These are phyloP conservation scores for Dioszegia crocea DNA, from an alignment of 768 basidiomycete genomes.

Conservation along the genomic window DNA sequence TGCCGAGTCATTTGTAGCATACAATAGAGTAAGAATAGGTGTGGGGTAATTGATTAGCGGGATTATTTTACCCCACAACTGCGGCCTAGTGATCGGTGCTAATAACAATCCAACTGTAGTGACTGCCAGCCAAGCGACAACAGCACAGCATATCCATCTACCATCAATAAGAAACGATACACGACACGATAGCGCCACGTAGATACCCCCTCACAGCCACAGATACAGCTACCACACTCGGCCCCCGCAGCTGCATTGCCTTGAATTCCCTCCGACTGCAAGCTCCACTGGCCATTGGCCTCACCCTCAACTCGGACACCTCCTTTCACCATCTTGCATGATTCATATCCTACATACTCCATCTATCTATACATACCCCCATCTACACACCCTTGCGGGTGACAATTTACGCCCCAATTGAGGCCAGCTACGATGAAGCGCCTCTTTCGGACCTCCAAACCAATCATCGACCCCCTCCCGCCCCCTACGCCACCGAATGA, in stretches of 20 bases:
- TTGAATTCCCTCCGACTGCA: neutral
- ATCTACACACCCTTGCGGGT: neutral
- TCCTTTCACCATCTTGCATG: too few species aligned
- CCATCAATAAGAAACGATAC: neutral
- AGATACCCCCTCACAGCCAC: too few species aligned
- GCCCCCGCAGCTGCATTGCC: too few species aligned
- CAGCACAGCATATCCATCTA: neutral
- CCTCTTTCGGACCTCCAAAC: constrained; percentile 37
- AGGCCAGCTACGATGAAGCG: constrained; percentile 28
- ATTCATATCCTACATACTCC: too few species aligned
- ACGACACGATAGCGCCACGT: neutral
- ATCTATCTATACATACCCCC: neutral
- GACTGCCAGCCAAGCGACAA: neutral
- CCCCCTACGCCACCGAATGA: constrained; percentile 20
- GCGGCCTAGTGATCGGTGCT: too few species aligned
- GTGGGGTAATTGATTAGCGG: neutral
- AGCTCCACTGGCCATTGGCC: too few species aligned
- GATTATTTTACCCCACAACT: neutral
- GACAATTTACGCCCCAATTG: too few species aligned
- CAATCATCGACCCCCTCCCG: constrained; percentile 31
- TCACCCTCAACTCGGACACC: too few species aligned
- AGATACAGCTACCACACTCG: too few species aligned
- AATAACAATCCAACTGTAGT: neutral
- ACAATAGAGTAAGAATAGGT: neutral
- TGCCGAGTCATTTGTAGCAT: constrained; percentile 4